Percentiles rank a stretch among this genome's conserved stretches.
Conservation (phyloP, 2,329 filamentous ascomycete genomes). For the Ophiostoma novo-ulmi region DNA sequence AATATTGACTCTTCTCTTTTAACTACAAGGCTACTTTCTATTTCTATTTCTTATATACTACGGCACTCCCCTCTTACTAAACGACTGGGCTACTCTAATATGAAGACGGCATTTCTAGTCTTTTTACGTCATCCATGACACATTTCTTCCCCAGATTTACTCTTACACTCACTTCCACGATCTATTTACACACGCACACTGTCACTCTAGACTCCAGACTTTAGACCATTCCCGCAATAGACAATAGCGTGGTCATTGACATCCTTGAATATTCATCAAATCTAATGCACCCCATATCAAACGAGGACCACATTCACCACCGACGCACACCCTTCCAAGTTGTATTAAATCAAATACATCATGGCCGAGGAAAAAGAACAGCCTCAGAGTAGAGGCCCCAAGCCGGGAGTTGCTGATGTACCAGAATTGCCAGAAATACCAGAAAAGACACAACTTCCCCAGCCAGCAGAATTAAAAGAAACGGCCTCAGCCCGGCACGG, state of each 20-base stretch:
- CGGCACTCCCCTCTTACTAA: not conserved
- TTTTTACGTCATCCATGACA: not conserved
- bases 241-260: not conserved
- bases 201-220: not conserved
- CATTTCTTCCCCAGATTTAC: constrained; percentile 4
- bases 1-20: no score
- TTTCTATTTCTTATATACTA: not conserved
- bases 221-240: not conserved
- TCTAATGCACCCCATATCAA: constrained; percentile 9
- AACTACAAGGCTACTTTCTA: not conserved
- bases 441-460: not conserved
- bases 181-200: not conserved
- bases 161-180: not conserved
- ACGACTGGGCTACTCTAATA: not conserved
- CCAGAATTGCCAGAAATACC: not conserved
- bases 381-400: not conserved
- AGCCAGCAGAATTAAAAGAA: not conserved
- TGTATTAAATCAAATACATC: not conserved
- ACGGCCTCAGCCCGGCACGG: not conserved
- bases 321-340: not conserved
- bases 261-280: not conserved
- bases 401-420: not conserved
- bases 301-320: constrained; percentile 2
- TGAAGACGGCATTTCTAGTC: constrained; percentile 4
- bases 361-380: not conserved